A percentile compares a stretch with the other conserved stretches of the same genome.
phyloP scores from a whole-genome alignment of 306 rosid species.

The Citrullus colocynthis region DNA sequence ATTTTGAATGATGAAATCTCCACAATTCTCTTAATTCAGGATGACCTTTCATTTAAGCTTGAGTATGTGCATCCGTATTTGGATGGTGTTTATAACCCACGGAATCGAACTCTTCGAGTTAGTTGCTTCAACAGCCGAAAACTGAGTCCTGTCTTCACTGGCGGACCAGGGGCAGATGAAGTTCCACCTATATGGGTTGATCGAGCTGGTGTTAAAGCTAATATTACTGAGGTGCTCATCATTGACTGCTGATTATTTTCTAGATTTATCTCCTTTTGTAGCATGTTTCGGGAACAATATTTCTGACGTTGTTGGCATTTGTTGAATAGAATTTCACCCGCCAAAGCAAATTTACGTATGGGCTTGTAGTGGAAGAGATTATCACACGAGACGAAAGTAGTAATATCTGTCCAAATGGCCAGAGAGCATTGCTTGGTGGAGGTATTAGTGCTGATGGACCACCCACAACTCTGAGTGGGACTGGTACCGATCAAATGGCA shows the following conservation, averaged over 20 bases:
- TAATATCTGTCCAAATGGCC: slow-evolving; percentile 63
- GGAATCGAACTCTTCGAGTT: slow-evolving; percentile 68
- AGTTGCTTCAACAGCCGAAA: slow-evolving; percentile 94
- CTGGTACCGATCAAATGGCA: slow-evolving; percentile 84
- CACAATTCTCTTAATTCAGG: slow-evolving; percentile 35
- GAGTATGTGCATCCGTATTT: slow-evolving; percentile 88
- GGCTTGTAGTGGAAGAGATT: slow-evolving; percentile 92
- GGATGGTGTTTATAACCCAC: slow-evolving; percentile 65
- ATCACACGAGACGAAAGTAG: slow-evolving; percentile 87
- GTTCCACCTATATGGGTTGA: slow-evolving; percentile 97
- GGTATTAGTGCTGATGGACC: slow-evolving; percentile 90
- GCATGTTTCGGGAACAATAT: neutral
- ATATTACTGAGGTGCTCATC: slow-evolving; percentile 65
- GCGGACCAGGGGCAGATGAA: slow-evolving; percentile 94
- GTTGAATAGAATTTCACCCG: slow-evolving; percentile 64
- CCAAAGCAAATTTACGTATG: slow-evolving; percentile 96
- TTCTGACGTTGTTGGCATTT: slow-evolving; percentile 5
- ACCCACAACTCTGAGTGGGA: slow-evolving; percentile 94
- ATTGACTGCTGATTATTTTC: neutral
- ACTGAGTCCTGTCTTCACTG: slow-evolving; percentile 89
- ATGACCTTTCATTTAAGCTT: slow-evolving; percentile 89
- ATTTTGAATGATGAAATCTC: neutral
- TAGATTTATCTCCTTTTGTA: neutral
- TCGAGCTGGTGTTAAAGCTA: slow-evolving; percentile 79
- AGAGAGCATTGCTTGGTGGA: slow-evolving; percentile 73